Percentiles rank a stretch among this genome's conserved stretches.
These are phyloP conservation scores for Monoraphidium neglectum DNA, from an alignment of 139 green algal species.

Conservation along the genomic window DNA sequence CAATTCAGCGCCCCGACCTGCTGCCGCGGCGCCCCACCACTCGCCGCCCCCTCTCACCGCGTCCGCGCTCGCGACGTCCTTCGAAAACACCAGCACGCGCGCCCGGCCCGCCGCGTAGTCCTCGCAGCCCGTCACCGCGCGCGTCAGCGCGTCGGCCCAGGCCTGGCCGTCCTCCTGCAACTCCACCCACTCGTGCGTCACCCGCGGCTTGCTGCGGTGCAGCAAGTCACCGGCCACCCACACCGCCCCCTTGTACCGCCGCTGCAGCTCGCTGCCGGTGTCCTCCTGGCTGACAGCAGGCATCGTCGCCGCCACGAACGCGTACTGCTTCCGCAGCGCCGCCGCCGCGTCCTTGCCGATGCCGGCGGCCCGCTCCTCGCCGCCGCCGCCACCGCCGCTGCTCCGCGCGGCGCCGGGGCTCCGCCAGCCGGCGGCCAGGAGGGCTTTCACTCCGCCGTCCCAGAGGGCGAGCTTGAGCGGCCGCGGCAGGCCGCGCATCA, in stretches of 20 bases:
- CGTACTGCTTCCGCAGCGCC: constrained; percentile 78
- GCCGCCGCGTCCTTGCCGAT: not conserved
- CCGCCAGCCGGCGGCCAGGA: constrained; percentile 28
- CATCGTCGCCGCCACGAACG: constrained; percentile 95
- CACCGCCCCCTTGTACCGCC: constrained; percentile 57
- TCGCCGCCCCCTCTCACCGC: not conserved
- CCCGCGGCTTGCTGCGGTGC: constrained; percentile 56
- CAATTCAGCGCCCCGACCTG: too few relatives aligned
- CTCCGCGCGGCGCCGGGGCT: not conserved
- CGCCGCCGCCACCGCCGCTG: not conserved
- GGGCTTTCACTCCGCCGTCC: constrained; percentile 36
- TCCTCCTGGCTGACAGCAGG: constrained; percentile 63
- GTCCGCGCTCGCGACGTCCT: constrained; percentile 57
- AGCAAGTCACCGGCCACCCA: constrained; percentile 76
- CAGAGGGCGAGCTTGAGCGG: constrained; percentile 54
- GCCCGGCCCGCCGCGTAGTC: constrained; percentile 35
- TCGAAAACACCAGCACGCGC: constrained; percentile 80
- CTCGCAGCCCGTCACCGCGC: constrained; percentile 28
- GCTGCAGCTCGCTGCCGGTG: constrained; percentile 62
- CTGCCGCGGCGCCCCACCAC: too few relatives aligned
- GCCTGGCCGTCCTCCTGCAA: not conserved
- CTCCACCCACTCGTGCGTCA: constrained; percentile 41
- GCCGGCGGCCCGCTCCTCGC: not conserved
- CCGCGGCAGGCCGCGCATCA: constrained; percentile 51
- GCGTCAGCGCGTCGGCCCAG: constrained; percentile 17